A percentile compares a stretch with the other conserved stretches of the same genome.
Conservation (phyloP, 192 early-diverging fungal species). For the Coemansia sp. region DNA sequence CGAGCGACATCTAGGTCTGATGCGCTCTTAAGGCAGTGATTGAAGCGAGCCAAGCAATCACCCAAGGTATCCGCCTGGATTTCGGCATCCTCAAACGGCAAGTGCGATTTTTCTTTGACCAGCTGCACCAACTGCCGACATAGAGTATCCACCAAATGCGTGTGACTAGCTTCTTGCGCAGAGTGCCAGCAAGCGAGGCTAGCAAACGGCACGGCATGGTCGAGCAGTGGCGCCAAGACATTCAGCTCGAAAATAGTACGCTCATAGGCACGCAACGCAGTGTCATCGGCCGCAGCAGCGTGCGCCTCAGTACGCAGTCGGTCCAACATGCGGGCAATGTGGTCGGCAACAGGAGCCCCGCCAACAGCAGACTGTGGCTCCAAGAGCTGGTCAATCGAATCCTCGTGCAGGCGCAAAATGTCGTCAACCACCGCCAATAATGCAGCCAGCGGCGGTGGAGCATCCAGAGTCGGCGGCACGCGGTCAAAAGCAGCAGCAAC, state of each 20-base stretch:
- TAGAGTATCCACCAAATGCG: slow-evolving; percentile 7
- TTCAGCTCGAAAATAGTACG: slow-evolving; percentile 39
- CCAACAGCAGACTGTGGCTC: neutral
- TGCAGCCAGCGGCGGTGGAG: slow-evolving; percentile 17
- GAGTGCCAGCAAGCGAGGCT: neutral
- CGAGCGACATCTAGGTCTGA: slow-evolving; percentile 36
- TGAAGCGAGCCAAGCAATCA: slow-evolving; percentile 13
- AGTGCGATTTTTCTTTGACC: slow-evolving; percentile 21
- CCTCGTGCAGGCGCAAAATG: slow-evolving; percentile 24
- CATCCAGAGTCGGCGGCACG: slow-evolving; percentile 33
- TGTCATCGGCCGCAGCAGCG: neutral
- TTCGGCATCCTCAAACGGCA: slow-evolving; percentile 22
- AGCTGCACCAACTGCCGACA: slow-evolving; percentile 15
- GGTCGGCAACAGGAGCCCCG: neutral
- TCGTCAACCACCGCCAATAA: slow-evolving; percentile 20
- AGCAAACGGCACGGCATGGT: neutral
- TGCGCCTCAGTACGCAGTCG: slow-evolving; percentile 12
- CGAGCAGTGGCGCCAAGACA: slow-evolving; percentile 12
- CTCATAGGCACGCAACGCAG: slow-evolving; percentile 23
- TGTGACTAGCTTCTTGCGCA: neutral
- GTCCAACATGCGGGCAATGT: slow-evolving; percentile 4
- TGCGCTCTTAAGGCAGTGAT: slow-evolving; percentile 20
- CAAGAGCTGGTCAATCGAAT: slow-evolving; percentile 3
- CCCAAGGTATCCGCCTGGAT: neutral
- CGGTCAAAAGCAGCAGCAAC: slow-evolving; percentile 17